These are phyloP conservation scores for Fusarium redolens DNA, from an alignment of 2,329 filamentous ascomycete genomes.

Conservation along the genomic window DNA sequence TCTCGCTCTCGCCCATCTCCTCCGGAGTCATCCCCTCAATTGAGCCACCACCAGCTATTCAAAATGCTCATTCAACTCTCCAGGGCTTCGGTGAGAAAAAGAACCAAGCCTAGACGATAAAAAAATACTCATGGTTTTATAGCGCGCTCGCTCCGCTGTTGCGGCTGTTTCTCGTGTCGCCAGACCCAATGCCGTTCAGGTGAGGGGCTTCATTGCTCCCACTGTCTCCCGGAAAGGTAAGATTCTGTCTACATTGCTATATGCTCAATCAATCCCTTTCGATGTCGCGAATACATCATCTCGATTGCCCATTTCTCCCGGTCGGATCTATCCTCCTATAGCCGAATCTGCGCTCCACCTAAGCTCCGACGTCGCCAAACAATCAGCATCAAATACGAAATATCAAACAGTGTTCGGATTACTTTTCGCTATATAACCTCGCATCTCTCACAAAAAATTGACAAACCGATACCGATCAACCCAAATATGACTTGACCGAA, in stretches of 20 bases:
- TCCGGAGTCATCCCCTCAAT: conserved; percentile 53
- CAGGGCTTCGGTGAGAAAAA: conserved; percentile 64
- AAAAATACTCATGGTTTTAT: conserved; percentile 46
- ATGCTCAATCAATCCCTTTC: neutral
- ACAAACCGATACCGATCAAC: neutral
- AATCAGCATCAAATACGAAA: conserved; percentile 1
- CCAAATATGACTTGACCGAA: neutral
- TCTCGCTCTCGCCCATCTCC: conserved; percentile 26
- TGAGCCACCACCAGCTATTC: conserved; percentile 60
- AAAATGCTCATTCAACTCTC: conserved; percentile 68
- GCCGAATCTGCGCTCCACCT: conserved; percentile 46
- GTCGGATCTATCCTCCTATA: conserved; percentile 40
- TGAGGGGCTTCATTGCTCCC: conserved; percentile 69
- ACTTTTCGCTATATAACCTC: neutral
- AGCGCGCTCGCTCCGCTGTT: conserved; percentile 64
- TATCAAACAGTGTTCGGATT: neutral
- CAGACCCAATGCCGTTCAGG: conserved; percentile 56
- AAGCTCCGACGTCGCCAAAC: conserved; percentile 44
- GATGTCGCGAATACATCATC: conserved; percentile 6
- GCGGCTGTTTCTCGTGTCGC: conserved; percentile 61
- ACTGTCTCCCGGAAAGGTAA: conserved; percentile 72
- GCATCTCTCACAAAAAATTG: neutral
- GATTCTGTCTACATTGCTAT: conserved; percentile 44
- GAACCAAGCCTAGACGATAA: neutral
- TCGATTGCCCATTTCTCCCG: conserved; percentile 23